These are phyloP conservation scores for Phylloporus sp. DNA, from an alignment of 768 basidiomycete species.

Conservation along the genomic window DNA sequence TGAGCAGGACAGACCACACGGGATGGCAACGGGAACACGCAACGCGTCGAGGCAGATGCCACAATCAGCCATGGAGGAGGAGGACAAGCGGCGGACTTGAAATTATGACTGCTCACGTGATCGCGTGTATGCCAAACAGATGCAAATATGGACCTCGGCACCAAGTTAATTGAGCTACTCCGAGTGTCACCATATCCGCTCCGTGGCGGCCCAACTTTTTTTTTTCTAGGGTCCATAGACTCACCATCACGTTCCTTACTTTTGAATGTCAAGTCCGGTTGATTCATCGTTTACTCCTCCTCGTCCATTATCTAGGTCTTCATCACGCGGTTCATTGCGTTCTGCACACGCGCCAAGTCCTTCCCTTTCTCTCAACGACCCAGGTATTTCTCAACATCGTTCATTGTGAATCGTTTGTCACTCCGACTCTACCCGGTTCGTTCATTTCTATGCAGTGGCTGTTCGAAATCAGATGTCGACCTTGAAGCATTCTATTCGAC, in stretches of 20 bases:
- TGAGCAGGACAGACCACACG: slow-evolving; percentile 50
- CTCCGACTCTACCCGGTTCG: slow-evolving; percentile 23
- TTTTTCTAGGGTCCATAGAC: slow-evolving; percentile 13
- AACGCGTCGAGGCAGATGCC: slow-evolving; percentile 57
- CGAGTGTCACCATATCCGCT: not conserved
- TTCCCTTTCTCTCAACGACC: slow-evolving; percentile 52
- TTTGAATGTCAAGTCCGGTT: slow-evolving; percentile 35
- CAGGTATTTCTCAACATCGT: slow-evolving; percentile 47
- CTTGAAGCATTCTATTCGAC: slow-evolving; percentile 76
- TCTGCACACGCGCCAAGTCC: slow-evolving; percentile 57
- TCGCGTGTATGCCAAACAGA: slow-evolving; percentile 23
- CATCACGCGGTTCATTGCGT: slow-evolving; percentile 45
- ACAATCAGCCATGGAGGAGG: slow-evolving; percentile 47
- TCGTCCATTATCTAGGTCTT: slow-evolving; percentile 43
- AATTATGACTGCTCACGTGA: slow-evolving; percentile 20
- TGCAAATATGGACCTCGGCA: slow-evolving; percentile 19
- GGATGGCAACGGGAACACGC: slow-evolving; percentile 53
- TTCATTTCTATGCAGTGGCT: slow-evolving; percentile 48
- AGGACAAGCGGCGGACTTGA: not conserved
- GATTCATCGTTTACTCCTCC: slow-evolving; percentile 30
- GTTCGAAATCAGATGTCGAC: slow-evolving; percentile 78
- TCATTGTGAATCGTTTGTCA: slow-evolving; percentile 22
- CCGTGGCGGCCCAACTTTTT: slow-evolving; percentile 1
- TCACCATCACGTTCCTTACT: slow-evolving; percentile 26
- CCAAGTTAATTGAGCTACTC: not conserved